Conservation (phyloP, 768 basidiomycete species). For the Lactarius hatsudake region DNA sequence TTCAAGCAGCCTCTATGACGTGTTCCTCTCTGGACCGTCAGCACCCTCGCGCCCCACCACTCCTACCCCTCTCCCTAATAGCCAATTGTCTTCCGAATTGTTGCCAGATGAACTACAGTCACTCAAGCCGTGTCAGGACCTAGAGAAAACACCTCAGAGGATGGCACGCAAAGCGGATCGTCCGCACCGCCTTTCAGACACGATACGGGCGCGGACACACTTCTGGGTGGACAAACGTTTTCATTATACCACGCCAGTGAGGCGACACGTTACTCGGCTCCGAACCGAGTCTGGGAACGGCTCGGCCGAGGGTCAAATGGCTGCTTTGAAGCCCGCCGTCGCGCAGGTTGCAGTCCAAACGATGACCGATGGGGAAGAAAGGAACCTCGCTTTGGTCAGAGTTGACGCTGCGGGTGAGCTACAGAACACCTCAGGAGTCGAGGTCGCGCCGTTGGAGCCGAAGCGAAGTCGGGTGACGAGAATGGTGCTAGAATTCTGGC, state of each 20-base stretch:
- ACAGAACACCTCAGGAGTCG: neutral
- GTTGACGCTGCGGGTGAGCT: neutral
- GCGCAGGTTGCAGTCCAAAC: conserved; percentile 17
- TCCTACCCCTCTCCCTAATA: conserved; percentile 17
- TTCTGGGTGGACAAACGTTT: conserved; percentile 61
- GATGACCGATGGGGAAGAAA: neutral
- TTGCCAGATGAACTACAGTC: conserved; percentile 26
- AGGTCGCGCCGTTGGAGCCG: neutral
- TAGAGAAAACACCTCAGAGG: conserved; percentile 26
- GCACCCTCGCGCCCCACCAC: conserved; percentile 29
- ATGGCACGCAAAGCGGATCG: conserved; percentile 27
- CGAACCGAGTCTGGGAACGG: neutral
- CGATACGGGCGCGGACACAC: conserved; percentile 55
- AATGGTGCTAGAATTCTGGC: conserved; percentile 71
- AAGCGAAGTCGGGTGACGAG: conserved; percentile 35
- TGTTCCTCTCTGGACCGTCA: conserved; percentile 33
- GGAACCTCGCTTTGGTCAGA: neutral
- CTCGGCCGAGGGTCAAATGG: neutral
- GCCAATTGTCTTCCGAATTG: conserved; percentile 19
- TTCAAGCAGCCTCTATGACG: conserved; percentile 53
- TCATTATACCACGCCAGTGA: conserved; percentile 31
- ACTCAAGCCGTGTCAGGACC: conserved; percentile 19
- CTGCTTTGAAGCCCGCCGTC: neutral
- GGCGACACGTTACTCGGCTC: neutral
- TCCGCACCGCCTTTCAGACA: conserved; percentile 41